Percentiles rank a stretch among this genome's conserved stretches.
Conservation (phyloP, 495 filamentous ascomycete species). For the Terfezia claveryi region DNA sequence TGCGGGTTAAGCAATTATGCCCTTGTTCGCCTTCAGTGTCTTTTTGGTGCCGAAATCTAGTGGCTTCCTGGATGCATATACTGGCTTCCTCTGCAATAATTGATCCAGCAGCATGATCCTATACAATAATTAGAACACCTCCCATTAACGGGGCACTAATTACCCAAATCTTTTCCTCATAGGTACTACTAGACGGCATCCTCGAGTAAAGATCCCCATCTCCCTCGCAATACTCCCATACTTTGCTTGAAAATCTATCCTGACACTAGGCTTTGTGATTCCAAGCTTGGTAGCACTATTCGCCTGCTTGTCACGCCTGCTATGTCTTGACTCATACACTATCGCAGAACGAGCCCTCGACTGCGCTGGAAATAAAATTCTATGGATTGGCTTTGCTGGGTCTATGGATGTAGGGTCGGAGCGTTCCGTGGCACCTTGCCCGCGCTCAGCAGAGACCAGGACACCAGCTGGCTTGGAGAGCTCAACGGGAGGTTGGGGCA, state of each 20-base stretch:
- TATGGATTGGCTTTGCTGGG: constrained; percentile 38
- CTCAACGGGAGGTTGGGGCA: constrained; percentile 81
- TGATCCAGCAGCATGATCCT: constrained; percentile 83
- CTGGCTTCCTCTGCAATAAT: constrained; percentile 87
- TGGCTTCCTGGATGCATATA: constrained; percentile 49
- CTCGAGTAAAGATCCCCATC: constrained; percentile 87
- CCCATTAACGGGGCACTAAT: not conserved
- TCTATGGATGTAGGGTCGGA: not conserved
- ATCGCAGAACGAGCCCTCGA: constrained; percentile 77
- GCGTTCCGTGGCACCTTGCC: constrained; percentile 41
- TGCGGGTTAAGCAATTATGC: constrained; percentile 69
- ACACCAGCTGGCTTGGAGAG: constrained; percentile 44
- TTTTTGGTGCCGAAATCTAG: constrained; percentile 73
- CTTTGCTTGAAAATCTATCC: constrained; percentile 95
- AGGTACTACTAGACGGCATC: constrained; percentile 51
- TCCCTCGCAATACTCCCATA: constrained; percentile 85
- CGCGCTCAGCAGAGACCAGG: constrained; percentile 56
- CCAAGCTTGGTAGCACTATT: constrained; percentile 64
- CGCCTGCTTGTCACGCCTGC: constrained; percentile 63
- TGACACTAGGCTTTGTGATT: constrained; percentile 63
- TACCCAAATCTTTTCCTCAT: constrained; percentile 95
- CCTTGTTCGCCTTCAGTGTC: constrained; percentile 73
- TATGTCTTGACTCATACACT: constrained; percentile 83
- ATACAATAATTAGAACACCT: not conserved
- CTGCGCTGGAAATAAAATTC: constrained; percentile 49